Evolutionary conservation across 169 alveolate species (phyloP).

Genomic region (Eimeria necatrix): DNA sequence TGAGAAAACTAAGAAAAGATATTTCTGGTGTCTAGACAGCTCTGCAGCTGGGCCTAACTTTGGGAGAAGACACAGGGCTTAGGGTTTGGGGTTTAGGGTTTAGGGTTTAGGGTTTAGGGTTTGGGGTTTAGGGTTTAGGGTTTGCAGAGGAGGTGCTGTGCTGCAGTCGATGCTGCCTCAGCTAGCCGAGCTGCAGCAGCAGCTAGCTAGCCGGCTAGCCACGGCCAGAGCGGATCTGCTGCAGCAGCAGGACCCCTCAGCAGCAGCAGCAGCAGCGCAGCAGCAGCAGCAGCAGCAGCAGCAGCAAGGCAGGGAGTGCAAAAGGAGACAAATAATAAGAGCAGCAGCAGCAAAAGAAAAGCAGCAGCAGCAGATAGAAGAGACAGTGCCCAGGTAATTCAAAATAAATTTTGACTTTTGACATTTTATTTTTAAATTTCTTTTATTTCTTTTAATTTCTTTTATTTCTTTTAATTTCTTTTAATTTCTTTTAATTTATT

Average conservation of each 20-base stretch:
- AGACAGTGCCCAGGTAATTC: not conserved
- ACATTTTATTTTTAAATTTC: too few relatives aligned
- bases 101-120: too few relatives aligned
- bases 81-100: not conserved
- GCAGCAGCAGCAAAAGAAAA: not conserved
- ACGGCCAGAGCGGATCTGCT: not conserved
- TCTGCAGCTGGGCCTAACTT: too few relatives aligned
- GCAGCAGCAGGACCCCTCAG: not conserved
- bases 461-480: too few relatives aligned
- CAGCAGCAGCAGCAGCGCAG: slow-evolving; percentile 39
- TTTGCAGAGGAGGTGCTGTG: not conserved
- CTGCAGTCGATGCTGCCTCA: slow-evolving; percentile 9
- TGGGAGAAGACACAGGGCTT: not conserved
- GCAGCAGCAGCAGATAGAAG: not conserved
- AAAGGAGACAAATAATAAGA: not conserved
- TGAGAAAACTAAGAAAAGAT: too few relatives aligned
- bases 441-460: too few relatives aligned
- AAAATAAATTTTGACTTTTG: too few relatives aligned
- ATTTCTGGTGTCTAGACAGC: too few relatives aligned
- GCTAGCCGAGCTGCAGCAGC: slow-evolving; percentile 4
- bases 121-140: too few relatives aligned
- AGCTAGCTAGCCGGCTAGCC: not conserved
- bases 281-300: not conserved
- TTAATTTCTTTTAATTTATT: too few relatives aligned
- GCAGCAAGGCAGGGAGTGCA: not conserved